phyloP scores from a whole-genome alignment of 306 rosid genomes.

The Quillaja saponaria region DNA sequence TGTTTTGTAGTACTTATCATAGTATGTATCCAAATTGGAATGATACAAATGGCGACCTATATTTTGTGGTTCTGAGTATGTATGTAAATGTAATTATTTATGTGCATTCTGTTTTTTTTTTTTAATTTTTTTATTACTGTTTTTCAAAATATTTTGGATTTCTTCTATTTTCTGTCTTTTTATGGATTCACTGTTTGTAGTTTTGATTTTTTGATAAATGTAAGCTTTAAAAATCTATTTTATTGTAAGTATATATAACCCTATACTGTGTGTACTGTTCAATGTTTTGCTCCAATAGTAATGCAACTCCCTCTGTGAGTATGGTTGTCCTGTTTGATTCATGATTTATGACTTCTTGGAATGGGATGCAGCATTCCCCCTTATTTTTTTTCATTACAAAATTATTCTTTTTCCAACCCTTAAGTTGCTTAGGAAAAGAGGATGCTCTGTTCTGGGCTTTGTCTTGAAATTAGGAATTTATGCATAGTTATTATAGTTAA shows the following conservation, averaged over 20 bases:
- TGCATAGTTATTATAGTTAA: neutral
- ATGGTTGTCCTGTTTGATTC: too few relatives aligned
- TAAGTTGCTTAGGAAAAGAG: too few relatives aligned
- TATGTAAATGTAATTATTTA: neutral
- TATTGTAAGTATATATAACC: too few relatives aligned
- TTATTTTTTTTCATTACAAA: neutral
- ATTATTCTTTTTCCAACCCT: too few relatives aligned
- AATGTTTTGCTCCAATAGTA: neutral
- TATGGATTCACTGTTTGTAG: neutral
- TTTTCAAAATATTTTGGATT: neutral
- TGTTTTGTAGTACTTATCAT: too few relatives aligned
- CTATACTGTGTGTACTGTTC: conserved; percentile 7
- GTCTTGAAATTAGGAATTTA: too few relatives aligned
- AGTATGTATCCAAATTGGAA: neutral
- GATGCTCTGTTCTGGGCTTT: conserved; percentile 2
- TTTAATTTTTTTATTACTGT: conserved; percentile 11
- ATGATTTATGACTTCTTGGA: neutral
- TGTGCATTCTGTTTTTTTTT: conserved; percentile 17
- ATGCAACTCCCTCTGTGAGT: neutral
- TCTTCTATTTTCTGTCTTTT: conserved; percentile 1
- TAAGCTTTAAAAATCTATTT: neutral
- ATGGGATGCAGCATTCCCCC: neutral
- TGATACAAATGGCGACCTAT: neutral
- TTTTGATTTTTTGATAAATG: neutral
- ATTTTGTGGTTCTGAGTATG: neutral